A percentile compares a stretch with the other conserved stretches of the same genome.
Evolutionary conservation across 257 asterid genomes (phyloP).

Genomic region (Fraxinus quadrangulata): DNA sequence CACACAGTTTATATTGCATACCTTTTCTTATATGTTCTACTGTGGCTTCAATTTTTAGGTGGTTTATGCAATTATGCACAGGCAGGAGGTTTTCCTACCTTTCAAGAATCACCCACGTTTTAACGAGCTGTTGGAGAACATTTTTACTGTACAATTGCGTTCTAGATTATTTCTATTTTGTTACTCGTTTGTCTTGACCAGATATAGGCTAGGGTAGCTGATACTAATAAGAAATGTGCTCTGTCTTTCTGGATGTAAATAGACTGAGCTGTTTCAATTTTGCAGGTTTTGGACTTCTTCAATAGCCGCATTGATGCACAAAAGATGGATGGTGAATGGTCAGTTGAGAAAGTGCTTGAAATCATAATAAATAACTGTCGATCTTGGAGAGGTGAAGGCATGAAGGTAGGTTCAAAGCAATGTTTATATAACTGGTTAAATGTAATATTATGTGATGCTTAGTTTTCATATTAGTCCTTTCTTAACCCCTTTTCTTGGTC

Average conservation of each 20-base stretch:
- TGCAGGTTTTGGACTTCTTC: conserved; percentile 86
- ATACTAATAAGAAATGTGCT: background rate
- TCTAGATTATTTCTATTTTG: conserved; percentile 20
- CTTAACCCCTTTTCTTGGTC: conserved; percentile 23
- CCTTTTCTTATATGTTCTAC: conserved; percentile 13
- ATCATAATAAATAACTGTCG: conserved; percentile 71
- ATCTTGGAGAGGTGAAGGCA: conserved; percentile 97
- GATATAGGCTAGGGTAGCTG: background rate
- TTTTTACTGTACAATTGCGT: conserved; percentile 58
- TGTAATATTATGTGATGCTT: background rate
- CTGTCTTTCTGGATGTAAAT: background rate
- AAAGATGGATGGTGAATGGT: conserved; percentile 77
- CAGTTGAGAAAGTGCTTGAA: conserved; percentile 91
- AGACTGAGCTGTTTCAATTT: background rate
- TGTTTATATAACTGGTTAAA: conserved; percentile 12
- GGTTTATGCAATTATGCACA: conserved; percentile 89
- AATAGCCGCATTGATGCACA: conserved; percentile 83
- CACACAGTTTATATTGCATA: background rate
- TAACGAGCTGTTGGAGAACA: conserved; percentile 85
- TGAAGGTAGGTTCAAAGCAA: conserved; percentile 78
- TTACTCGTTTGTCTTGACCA: conserved; percentile 8
- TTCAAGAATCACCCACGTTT: conserved; percentile 94
- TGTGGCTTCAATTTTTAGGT: conserved; percentile 57
- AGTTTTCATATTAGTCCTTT: background rate
- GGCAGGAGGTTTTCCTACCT: conserved; percentile 92